Evolutionary conservation across 305 asterid genomes (phyloP).

Genomic region (Ajuga reptans): DNA sequence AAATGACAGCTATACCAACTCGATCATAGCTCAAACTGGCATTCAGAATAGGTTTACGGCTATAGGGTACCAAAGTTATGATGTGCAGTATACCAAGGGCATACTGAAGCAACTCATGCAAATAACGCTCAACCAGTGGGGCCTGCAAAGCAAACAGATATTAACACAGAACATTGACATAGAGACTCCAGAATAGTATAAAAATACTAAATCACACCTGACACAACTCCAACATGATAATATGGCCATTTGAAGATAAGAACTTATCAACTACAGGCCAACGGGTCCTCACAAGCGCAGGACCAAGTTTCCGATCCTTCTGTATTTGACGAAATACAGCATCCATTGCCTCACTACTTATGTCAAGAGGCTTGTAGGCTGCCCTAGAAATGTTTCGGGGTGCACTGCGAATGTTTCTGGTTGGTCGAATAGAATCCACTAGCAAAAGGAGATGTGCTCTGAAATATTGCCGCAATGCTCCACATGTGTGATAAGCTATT

Average conservation of each 20-base stretch:
- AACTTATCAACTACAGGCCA: constrained; percentile 92
- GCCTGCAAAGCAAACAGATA: constrained; percentile 48
- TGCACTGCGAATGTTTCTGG: constrained; percentile 66
- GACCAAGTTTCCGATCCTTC: constrained; percentile 90
- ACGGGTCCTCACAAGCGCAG: constrained; percentile 73
- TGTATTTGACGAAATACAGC: constrained; percentile 82
- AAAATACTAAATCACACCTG: constrained; percentile 51
- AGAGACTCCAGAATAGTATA: not conserved
- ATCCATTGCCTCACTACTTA: constrained; percentile 94
- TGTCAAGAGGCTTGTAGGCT: constrained; percentile 86
- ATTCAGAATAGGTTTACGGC: constrained; percentile 76
- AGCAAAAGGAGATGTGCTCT: constrained; percentile 85
- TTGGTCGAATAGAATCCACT: constrained; percentile 88
- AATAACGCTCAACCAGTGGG: constrained; percentile 94
- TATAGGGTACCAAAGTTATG: constrained; percentile 72
- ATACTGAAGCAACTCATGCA: constrained; percentile 90
- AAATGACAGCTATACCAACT: constrained; percentile 86
- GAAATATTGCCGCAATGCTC: constrained; percentile 83
- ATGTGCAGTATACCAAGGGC: constrained; percentile 91
- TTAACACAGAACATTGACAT: constrained; percentile 7
- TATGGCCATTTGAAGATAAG: constrained; percentile 70
- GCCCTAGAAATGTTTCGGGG: constrained; percentile 75
- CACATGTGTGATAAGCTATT: constrained; percentile 91
- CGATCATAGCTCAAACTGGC: constrained; percentile 89
- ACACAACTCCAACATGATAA: constrained; percentile 92